These are phyloP conservation scores for Vitis labrusca DNA, from an alignment of 164 flowering plant species.

Conservation along the genomic window DNA sequence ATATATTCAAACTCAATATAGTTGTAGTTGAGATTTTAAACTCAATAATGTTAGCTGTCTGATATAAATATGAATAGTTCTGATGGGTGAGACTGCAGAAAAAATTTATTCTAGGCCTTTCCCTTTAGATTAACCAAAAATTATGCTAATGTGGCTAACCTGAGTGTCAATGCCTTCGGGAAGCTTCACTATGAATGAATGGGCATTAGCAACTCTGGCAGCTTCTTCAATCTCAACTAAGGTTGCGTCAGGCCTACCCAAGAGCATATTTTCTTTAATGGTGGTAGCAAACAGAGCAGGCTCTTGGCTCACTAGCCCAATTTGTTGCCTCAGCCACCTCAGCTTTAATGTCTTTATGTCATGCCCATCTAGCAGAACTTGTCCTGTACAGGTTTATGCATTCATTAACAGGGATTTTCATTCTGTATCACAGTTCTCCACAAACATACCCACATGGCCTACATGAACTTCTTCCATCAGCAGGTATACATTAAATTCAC, in stretches of 20 bases:
- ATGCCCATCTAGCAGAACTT: conserved; percentile 89
- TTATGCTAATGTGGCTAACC: conserved; percentile 36
- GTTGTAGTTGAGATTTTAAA: no score
- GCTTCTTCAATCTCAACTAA: conserved; percentile 90
- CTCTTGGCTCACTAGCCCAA: conserved; percentile 97
- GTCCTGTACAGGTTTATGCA: conserved; percentile 42
- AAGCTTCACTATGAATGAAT: conserved; percentile 84
- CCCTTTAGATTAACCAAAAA: no score
- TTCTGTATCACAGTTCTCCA: background rate
- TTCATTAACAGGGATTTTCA: conserved; percentile 6
- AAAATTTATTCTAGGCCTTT: no score
- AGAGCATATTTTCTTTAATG: conserved; percentile 83
- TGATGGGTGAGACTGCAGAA: no score
- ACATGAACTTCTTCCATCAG: conserved; percentile 1
- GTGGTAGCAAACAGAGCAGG: conserved; percentile 95
- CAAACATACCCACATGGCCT: background rate
- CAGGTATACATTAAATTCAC: background rate
- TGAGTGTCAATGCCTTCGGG: conserved; percentile 92
- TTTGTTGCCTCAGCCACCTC: conserved; percentile 93
- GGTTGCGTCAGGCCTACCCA: conserved; percentile 87
- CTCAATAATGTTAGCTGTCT: no score
- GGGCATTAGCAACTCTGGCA: conserved; percentile 94
- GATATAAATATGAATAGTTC: no score
- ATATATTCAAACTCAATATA: no score
- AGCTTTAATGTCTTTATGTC: conserved; percentile 80